These are phyloP conservation scores for Aspergillus bertholletiae DNA, from an alignment of 495 filamentous ascomycete genomes.

Conservation along the genomic window DNA sequence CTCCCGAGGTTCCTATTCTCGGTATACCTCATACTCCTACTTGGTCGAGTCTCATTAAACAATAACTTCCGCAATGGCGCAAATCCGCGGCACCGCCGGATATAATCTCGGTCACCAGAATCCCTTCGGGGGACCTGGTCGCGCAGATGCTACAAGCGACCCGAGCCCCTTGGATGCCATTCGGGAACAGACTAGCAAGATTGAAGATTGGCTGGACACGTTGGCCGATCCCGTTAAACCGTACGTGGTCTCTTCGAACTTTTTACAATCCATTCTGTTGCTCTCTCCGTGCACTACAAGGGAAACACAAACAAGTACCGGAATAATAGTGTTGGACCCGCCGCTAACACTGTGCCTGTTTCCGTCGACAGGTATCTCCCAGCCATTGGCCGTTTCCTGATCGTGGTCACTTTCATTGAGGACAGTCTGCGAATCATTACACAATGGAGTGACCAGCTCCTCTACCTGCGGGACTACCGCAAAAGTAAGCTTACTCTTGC, in stretches of 20 bases:
- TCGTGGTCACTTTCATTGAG: constrained; percentile 97
- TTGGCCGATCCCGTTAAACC: constrained; percentile 90
- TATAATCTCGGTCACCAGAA: constrained; percentile 85
- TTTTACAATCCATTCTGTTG: constrained; percentile 1
- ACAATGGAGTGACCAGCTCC: constrained; percentile 94
- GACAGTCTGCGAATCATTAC: constrained; percentile 94
- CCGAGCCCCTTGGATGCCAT: constrained; percentile 89
- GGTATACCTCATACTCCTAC: not conserved
- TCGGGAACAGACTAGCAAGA: constrained; percentile 93
- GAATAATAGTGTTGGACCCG: not conserved
- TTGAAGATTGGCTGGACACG: constrained; percentile 91
- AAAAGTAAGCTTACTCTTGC: constrained; percentile 61
- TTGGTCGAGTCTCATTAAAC: constrained; percentile 6
- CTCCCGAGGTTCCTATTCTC: not conserved
- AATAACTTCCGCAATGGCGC: constrained; percentile 63
- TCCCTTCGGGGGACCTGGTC: constrained; percentile 64
- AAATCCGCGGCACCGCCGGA: constrained; percentile 92
- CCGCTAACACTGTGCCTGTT: constrained; percentile 35
- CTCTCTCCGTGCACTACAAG: not conserved
- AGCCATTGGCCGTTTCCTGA: constrained; percentile 92
- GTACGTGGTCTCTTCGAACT: constrained; percentile 54
- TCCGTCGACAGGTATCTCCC: constrained; percentile 73
- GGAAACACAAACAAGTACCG: not conserved
- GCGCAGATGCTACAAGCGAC: constrained; percentile 62
- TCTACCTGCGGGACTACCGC: constrained; percentile 89